These are phyloP conservation scores for Penicillium sclerotigenum DNA, from an alignment of 2,329 filamentous ascomycete species.

Conservation along the genomic window DNA sequence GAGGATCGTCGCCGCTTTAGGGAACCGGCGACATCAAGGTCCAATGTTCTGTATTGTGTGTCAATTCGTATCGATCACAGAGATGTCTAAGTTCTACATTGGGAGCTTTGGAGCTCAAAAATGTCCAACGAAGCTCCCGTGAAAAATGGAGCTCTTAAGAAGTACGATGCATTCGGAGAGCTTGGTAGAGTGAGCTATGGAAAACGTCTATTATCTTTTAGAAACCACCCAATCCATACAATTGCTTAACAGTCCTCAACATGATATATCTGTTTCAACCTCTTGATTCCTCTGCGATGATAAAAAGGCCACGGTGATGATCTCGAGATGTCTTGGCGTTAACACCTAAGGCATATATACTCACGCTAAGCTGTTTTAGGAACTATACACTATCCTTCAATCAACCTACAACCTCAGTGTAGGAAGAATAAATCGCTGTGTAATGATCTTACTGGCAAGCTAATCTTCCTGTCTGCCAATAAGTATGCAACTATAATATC, in stretches of 20 bases:
- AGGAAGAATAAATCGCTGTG: not conserved
- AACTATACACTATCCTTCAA: not conserved
- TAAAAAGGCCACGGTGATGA: constrained; percentile 7
- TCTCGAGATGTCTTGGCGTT: constrained; percentile 1
- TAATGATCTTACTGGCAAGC: no score
- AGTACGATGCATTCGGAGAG: constrained; percentile 6
- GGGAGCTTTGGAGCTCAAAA: constrained; percentile 4
- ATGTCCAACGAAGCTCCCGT: not conserved
- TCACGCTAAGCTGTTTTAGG: not conserved
- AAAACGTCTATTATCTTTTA: not conserved
- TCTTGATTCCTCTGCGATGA: not conserved
- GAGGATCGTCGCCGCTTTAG: constrained; percentile 26
- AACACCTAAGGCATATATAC: not conserved
- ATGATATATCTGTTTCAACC: not conserved
- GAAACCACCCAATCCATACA: not conserved
- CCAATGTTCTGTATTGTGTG: not conserved
- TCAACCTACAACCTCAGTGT: not conserved
- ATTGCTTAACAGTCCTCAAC: not conserved
- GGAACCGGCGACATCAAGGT: constrained; percentile 12
- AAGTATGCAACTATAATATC: not conserved
- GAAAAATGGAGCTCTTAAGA: not conserved
- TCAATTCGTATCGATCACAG: not conserved
- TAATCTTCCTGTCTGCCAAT: no score
- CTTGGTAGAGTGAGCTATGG: not conserved
- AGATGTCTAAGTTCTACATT: not conserved